Evolutionary conservation across 2,329 filamentous ascomycete genomes (phyloP).

Genomic region (Hypoxylon sp.): DNA sequence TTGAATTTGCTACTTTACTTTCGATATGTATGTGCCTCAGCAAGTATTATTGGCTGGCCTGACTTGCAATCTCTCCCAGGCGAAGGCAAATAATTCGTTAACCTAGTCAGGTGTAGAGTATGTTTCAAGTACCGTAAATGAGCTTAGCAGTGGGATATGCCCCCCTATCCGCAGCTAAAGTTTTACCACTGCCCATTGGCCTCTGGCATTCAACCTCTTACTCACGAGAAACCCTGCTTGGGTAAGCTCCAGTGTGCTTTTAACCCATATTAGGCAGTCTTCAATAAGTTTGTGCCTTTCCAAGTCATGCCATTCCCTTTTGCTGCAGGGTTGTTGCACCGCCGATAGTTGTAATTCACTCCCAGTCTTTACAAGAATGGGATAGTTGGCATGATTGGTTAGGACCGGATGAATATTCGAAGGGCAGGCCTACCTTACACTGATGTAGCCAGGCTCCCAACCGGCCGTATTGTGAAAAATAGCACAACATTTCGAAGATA

Average conservation of each 20-base stretch:
- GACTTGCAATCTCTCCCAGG: background rate
- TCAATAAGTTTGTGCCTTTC: background rate
- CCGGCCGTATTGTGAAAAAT: background rate
- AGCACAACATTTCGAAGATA: background rate
- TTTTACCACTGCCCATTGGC: background rate
- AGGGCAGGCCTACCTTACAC: background rate
- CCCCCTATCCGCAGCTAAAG: background rate
- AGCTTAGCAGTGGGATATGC: background rate
- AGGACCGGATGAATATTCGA: background rate
- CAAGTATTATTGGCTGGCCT: background rate
- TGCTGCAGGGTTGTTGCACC: background rate
- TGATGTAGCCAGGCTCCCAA: background rate
- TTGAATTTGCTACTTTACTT: background rate
- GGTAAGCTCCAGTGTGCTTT: background rate
- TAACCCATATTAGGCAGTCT: background rate
- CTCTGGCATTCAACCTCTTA: background rate
- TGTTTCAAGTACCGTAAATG: background rate
- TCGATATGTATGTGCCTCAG: background rate
- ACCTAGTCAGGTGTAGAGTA: background rate
- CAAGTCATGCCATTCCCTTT: background rate
- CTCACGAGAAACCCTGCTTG: background rate
- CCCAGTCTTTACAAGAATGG: background rate
- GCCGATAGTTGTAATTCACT: background rate
- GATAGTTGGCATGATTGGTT: background rate
- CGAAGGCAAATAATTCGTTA: background rate